Evolutionary conservation across 2,329 filamentous ascomycete genomes (phyloP).

Genomic region (Talaromyces rugulosus): DNA sequence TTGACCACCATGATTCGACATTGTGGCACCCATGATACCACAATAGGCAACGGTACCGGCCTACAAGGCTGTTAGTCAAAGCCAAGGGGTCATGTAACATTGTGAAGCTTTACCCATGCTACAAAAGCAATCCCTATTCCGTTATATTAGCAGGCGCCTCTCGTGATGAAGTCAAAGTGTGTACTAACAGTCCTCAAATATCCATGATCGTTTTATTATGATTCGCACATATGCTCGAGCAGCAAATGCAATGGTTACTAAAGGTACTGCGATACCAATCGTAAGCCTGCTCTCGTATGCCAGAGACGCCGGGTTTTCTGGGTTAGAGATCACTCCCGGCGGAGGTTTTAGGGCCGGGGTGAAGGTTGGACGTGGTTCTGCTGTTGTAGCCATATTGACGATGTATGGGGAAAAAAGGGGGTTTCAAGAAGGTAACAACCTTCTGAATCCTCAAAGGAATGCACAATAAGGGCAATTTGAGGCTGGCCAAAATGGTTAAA

Average conservation of each 20-base stretch:
- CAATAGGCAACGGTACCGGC: slow-evolving; percentile 3
- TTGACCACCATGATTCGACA: slow-evolving; percentile 6
- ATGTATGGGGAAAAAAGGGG: not conserved
- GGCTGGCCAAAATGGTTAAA: not conserved
- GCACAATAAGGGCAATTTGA: not conserved
- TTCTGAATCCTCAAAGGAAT: not conserved
- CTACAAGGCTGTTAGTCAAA: not conserved
- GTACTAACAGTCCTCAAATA: slow-evolving; percentile 3
- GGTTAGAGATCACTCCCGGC: slow-evolving; percentile 1
- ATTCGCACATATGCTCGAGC: slow-evolving; percentile 1
- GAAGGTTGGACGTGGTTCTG: not conserved
- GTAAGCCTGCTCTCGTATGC: not conserved
- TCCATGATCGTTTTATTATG: slow-evolving; percentile 5
- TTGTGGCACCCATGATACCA: slow-evolving; percentile 2
- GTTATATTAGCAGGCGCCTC: not conserved
- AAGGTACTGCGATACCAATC: not conserved
- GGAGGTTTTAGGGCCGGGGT: slow-evolving; percentile 1
- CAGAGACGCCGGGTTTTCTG: not conserved
- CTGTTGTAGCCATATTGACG: not conserved
- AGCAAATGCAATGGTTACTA: not conserved
- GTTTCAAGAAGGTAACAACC: not conserved
- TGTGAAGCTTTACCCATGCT: not conserved
- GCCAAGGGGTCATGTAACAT: not conserved
- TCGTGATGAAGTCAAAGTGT: not conserved
- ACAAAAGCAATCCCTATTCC: not conserved